Conservation (phyloP, 2,329 filamentous ascomycete species). For the Ophiostoma quercus region DNA sequence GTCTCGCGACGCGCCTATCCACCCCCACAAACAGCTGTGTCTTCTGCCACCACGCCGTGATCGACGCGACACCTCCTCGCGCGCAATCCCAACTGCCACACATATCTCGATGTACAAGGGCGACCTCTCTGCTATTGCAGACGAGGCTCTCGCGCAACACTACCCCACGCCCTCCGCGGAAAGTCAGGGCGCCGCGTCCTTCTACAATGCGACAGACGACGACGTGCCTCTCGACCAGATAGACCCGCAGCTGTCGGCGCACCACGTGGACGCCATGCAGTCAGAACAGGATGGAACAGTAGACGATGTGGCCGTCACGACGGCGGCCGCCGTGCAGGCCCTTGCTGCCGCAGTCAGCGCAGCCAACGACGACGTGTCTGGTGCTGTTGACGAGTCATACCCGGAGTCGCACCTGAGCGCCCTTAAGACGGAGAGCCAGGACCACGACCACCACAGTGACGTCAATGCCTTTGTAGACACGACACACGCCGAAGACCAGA, state of each 20-base stretch:
- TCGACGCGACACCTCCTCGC: neutral
- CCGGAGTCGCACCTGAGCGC: conserved; percentile 27
- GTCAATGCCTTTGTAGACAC: conserved; percentile 12
- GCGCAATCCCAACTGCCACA: neutral
- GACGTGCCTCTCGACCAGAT: conserved; percentile 31
- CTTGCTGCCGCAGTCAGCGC: conserved; percentile 17
- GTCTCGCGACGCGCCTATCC: neutral
- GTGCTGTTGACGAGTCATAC: conserved; percentile 20
- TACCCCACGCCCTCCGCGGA: conserved; percentile 47
- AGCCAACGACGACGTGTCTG: conserved; percentile 1
- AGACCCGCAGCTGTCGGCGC: conserved; percentile 29
- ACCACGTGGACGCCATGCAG: conserved; percentile 28
- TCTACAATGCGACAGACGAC: conserved; percentile 37
- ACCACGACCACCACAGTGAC: conserved; percentile 5
- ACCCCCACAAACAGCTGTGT: neutral
- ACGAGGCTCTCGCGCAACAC: conserved; percentile 36
- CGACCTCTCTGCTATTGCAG: conserved; percentile 34
- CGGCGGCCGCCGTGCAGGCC: conserved; percentile 22
- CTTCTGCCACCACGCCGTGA: neutral
- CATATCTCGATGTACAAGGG: conserved; percentile 32
- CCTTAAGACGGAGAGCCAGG: conserved; percentile 25
- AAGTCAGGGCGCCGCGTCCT: conserved; percentile 37
- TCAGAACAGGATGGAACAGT: conserved; percentile 17
- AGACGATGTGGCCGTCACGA: conserved; percentile 15
- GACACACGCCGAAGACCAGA: conserved; percentile 13